Conservation (phyloP, 1,284 basidiomycete genomes). For the Papiliotrema flavescens region DNA sequence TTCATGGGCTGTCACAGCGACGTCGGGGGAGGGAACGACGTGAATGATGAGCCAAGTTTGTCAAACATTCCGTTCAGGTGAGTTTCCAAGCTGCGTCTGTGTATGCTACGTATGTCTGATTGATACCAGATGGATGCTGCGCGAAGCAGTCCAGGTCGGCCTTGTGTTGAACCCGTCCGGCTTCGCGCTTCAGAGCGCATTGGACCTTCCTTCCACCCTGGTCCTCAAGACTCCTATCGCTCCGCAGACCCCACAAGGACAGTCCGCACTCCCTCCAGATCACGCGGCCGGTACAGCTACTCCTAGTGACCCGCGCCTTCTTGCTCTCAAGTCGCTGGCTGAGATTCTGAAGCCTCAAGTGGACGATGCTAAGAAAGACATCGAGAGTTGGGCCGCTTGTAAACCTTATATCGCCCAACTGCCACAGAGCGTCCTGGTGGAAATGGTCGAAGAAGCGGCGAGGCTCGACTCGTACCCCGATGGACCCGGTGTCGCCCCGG, state of each 20-base stretch:
- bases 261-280: not conserved
- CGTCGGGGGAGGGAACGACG: constrained; percentile 24
- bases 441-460: not conserved
- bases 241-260: not conserved
- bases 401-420: not conserved
- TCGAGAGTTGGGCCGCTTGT: not conserved
- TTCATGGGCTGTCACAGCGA: constrained; percentile 33
- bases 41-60: constrained; percentile 16
- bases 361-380: not conserved
- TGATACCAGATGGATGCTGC: constrained; percentile 38
- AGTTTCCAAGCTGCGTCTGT: no score
- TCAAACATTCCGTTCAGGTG: constrained; percentile 38
- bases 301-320: not conserved
- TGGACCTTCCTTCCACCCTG: not conserved
- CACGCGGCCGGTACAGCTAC: not conserved
- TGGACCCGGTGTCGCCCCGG: not conserved
- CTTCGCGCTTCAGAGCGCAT: constrained; percentile 8
- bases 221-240: no score
- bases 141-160: constrained; percentile 28
- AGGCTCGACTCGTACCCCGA: not conserved
- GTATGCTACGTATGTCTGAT: no score
- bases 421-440: not conserved
- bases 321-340: not conserved
- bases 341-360: not conserved
- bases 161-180: constrained; percentile 14